These are phyloP conservation scores for Kodamaea restingae DNA, from an alignment of 805 yeast species.

Conservation along the genomic window DNA sequence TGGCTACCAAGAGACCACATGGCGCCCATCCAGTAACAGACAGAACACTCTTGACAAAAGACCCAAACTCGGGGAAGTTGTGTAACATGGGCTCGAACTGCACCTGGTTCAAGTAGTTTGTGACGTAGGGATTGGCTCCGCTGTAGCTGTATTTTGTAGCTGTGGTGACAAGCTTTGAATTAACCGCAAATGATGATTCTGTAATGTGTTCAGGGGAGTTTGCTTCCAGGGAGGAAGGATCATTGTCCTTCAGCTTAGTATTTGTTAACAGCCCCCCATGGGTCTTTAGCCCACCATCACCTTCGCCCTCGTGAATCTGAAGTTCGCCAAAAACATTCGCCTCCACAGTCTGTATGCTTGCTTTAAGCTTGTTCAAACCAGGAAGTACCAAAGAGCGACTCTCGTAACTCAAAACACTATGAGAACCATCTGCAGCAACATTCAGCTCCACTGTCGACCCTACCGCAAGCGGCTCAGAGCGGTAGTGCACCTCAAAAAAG, in stretches of 20 bases:
- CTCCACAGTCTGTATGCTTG: constrained; percentile 38
- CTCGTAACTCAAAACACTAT: constrained; percentile 10
- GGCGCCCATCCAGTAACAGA: constrained; percentile 25
- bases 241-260: too few relatives aligned
- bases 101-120: constrained; percentile 50
- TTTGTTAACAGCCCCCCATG: too few relatives aligned
- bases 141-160: constrained; percentile 54
- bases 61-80: constrained; percentile 69
- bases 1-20: constrained; percentile 55
- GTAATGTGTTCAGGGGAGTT: not conserved
- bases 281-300: too few relatives aligned
- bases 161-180: constrained; percentile 29
- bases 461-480: constrained; percentile 27
- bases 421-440: constrained; percentile 12
- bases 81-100: constrained; percentile 53
- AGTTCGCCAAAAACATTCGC: constrained; percentile 46
- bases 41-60: not conserved
- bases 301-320: constrained; percentile 23
- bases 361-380: constrained; percentile 26
- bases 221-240: too few relatives aligned
- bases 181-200: constrained; percentile 20
- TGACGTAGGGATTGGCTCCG: constrained; percentile 63
- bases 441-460: constrained; percentile 19
- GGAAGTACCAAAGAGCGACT: constrained; percentile 28
- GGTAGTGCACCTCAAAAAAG: constrained; percentile 36